Evolutionary conservation across 2,329 filamentous ascomycete species (phyloP).

Genomic region (Ophiocordyceps camponoti-saundersi): DNA sequence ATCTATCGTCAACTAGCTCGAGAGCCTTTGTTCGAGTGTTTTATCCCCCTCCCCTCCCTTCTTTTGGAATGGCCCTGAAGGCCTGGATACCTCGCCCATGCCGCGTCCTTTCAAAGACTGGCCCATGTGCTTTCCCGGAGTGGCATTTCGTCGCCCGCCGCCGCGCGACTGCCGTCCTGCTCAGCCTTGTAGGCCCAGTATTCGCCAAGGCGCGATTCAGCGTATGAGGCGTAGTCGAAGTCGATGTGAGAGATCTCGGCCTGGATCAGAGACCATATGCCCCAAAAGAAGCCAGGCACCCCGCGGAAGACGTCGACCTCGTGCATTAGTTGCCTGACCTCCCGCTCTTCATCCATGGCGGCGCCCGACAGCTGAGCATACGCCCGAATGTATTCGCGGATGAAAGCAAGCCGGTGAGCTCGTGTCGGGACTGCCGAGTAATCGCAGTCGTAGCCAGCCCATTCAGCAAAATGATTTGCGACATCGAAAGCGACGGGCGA

Average conservation of each 20-base stretch:
- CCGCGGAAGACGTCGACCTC: conserved; percentile 83
- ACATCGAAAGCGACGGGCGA: conserved; percentile 92
- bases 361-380: conserved; percentile 42
- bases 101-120: conserved; percentile 2
- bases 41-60: not conserved
- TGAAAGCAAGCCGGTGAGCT: conserved; percentile 61
- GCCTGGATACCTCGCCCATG: conserved; percentile 5
- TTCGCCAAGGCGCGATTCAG: conserved; percentile 70
- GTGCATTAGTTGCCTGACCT: conserved; percentile 50
- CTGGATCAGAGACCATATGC: conserved; percentile 92
- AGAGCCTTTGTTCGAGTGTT: not conserved
- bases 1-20: not conserved
- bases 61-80: not conserved
- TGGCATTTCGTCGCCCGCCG: conserved; percentile 40
- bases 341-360: conserved; percentile 34
- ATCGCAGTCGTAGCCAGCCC: conserved; percentile 94
- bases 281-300: conserved; percentile 80
- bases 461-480: conserved; percentile 96
- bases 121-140: conserved; percentile 71
- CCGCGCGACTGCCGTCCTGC: conserved; percentile 40
- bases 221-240: conserved; percentile 90
- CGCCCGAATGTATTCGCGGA: conserved; percentile 63
- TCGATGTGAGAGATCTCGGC: conserved; percentile 87
- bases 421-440: conserved; percentile 66
- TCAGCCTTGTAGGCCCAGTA: conserved; percentile 87